Conservation (phyloP, 306 rosid species). For the Oemleria cerasiformis region DNA sequence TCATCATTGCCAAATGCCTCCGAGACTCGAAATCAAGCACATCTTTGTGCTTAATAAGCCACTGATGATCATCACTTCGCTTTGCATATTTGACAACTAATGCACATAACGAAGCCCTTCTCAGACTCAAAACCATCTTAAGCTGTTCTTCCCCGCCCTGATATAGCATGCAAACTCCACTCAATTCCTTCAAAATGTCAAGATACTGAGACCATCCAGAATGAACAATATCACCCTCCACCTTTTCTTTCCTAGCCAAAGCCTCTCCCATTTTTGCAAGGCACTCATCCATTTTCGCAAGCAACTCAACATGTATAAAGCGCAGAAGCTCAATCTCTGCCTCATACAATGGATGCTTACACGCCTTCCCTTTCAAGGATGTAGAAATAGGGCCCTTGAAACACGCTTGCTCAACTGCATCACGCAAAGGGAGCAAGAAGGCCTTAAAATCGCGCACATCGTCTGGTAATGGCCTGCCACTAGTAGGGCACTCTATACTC, state of each 20-base stretch:
- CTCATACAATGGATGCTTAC: conserved; percentile 26
- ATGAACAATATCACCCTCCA: conserved; percentile 34
- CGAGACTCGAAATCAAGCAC: conserved; percentile 57
- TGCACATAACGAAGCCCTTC: conserved; percentile 37
- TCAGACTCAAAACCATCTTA: conserved; percentile 43
- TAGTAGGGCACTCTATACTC: conserved; percentile 40
- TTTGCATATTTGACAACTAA: conserved; percentile 42
- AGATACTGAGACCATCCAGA: conserved; percentile 58
- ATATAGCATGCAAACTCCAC: conserved; percentile 46
- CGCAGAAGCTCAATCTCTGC: conserved; percentile 46
- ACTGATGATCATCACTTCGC: conserved; percentile 44
- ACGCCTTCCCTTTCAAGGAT: conserved; percentile 8
- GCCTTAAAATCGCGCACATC: conserved; percentile 52
- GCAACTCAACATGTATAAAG: conserved; percentile 30
- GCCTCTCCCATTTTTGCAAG: conserved; percentile 41
- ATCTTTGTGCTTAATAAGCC: conserved; percentile 60
- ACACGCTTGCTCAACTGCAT: conserved; percentile 20
- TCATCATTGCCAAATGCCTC: conserved; percentile 70
- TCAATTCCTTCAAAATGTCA: conserved; percentile 52
- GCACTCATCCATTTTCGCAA: conserved; percentile 49
- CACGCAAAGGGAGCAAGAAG: conserved; percentile 42
- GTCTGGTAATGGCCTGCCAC: conserved; percentile 35
- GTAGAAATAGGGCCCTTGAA: conserved; percentile 18
- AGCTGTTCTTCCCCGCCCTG: conserved; percentile 46
- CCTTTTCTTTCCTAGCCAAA: conserved; percentile 36